phyloP scores from a whole-genome alignment of 2,329 filamentous ascomycete species.

The Alternaria consortialis region DNA sequence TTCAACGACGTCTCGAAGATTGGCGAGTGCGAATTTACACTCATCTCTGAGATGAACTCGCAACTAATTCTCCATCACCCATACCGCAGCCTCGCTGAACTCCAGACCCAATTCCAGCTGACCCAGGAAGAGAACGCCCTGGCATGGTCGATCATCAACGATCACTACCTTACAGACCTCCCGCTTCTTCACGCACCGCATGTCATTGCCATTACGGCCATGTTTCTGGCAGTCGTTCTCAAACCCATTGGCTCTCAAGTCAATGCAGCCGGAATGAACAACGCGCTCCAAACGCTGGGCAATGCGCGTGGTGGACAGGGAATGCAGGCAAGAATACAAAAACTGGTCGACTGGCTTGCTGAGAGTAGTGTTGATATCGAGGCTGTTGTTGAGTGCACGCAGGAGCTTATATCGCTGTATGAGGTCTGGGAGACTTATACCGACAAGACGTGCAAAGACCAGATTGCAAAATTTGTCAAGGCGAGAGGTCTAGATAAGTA shows the following conservation, averaged over 20 bases:
- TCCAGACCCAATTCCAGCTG: constrained; percentile 74
- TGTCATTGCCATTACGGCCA: constrained; percentile 83
- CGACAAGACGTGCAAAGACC: constrained; percentile 71
- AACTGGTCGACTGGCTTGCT: constrained; percentile 81
- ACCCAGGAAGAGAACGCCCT: constrained; percentile 80
- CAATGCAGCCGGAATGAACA: constrained; percentile 53
- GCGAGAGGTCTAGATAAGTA: constrained; percentile 66
- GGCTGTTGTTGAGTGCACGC: constrained; percentile 85
- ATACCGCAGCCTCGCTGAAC: constrained; percentile 79
- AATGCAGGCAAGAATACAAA: constrained; percentile 66
- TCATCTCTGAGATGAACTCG: constrained; percentile 90
- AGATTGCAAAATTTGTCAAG: constrained; percentile 69
- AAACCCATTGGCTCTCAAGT: constrained; percentile 67
- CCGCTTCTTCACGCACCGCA: constrained; percentile 87
- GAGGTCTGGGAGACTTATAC: constrained; percentile 75
- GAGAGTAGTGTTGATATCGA: constrained; percentile 87
- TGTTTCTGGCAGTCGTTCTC: constrained; percentile 84
- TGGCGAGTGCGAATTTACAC: constrained; percentile 91
- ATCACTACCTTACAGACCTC: constrained; percentile 92
- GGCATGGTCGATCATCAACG: constrained; percentile 86
- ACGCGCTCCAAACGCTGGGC: constrained; percentile 49
- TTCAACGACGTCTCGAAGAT: constrained; percentile 77
- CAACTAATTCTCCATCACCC: constrained; percentile 92
- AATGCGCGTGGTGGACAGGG: constrained; percentile 43
- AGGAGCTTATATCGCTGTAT: constrained; percentile 91